Evolutionary conservation across 2,329 filamentous ascomycete species (phyloP).

Genomic region (Fusarium nygamai): DNA sequence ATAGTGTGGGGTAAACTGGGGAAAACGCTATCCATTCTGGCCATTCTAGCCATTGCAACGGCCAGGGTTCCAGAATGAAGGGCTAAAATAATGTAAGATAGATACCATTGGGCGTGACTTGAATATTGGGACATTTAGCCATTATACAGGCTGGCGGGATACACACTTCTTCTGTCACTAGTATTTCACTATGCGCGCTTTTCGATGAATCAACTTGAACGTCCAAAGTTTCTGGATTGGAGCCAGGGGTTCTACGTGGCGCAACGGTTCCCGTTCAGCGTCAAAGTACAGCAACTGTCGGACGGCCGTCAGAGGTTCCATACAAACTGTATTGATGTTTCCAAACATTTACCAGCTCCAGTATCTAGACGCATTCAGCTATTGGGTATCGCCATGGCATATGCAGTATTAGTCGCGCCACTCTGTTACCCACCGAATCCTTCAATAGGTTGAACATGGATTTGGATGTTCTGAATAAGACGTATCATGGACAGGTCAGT

Average conservation of each 20-base stretch:
- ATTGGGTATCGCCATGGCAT: not conserved
- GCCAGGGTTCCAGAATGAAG: slow-evolving; percentile 18
- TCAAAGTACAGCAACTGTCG: not conserved
- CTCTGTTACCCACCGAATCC: not conserved
- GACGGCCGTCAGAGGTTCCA: not conserved
- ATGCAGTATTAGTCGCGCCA: slow-evolving; percentile 2
- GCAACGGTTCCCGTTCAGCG: not conserved
- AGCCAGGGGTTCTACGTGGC: not conserved
- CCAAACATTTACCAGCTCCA: not conserved
- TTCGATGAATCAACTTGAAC: not conserved
- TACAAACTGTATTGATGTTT: not conserved
- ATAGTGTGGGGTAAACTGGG: slow-evolving; percentile 42
- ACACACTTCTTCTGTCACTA: not conserved
- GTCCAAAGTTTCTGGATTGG: not conserved
- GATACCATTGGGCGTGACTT: not conserved
- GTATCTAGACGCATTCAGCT: not conserved
- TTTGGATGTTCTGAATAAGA: not conserved
- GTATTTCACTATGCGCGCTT: not conserved
- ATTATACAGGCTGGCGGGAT: not conserved
- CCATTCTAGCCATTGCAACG: not conserved
- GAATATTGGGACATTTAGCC: not conserved
- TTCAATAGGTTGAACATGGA: not conserved
- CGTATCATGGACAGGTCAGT: not conserved
- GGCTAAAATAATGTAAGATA: not conserved
- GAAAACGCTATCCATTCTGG: slow-evolving; percentile 13